Base-by-base conservation (phyloP, 139 green algal species). In the Coccomyxa sp. region DNA sequence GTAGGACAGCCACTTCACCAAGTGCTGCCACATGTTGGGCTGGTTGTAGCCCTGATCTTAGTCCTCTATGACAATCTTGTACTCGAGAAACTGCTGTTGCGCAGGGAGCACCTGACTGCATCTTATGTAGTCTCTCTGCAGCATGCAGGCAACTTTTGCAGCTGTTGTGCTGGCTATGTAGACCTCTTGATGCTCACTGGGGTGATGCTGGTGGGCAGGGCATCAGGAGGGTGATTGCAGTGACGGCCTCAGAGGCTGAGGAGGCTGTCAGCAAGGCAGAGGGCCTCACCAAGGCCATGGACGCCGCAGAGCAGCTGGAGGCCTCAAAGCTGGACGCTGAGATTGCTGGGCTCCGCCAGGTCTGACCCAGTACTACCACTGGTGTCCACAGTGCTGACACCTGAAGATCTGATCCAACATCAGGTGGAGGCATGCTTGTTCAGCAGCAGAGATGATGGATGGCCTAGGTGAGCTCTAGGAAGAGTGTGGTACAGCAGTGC, bases 201-300 rank as follows among this genome's bases (percentile, higher is more conserved):
- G 50, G 50, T 64, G 50, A 22, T 18, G 22, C 14, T 64, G 50
- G 18, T 18, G 39, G 38, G 50, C 76, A 84, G 81, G 82, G 82
- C 50, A 78, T 82, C 33, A 88, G 95, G 36, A 91, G 96, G 54
- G 92, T 99, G 38, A 87, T 98, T 33, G 95, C 91, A 3, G 81
- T 97, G 29, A 99, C 96, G 8, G 86, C 83, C 14, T 50, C 81
- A 6, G 91, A 93, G 50, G 96, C 95, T 7, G 78, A 77, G 29
- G 79, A 76, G 33, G 95, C 95, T 39, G 90, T 95, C 27, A 82
- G 77, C 12, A 79, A 86, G 69, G 94, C 85, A 0, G 88, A 92
- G 33, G 39, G 77, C n/a, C 86, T 98, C 77, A 70, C 70, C n/a
- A 55, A 72, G 16, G 58, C 83, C 69, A 76, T 96, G 68, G 83